phyloP scores from a whole-genome alignment of 805 yeast genomes.

The Cyberlindnera mississippiensis region DNA sequence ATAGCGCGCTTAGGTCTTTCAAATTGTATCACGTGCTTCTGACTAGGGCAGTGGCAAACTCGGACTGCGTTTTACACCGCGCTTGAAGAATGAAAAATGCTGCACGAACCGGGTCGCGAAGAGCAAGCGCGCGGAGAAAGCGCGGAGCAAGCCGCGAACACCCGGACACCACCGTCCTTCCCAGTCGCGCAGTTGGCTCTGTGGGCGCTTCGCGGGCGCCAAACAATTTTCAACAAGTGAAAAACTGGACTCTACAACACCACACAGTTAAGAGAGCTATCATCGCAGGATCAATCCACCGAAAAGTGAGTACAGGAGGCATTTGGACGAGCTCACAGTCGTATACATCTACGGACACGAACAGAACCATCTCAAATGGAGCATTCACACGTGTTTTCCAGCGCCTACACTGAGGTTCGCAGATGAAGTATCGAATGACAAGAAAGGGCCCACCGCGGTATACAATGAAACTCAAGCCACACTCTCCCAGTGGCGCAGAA shows the following conservation, averaged over 20 bases:
- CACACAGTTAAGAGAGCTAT: constrained; percentile 2
- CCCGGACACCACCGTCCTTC: constrained; percentile 14
- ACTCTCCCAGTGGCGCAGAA: too few species aligned
- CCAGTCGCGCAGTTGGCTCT: constrained; percentile 1
- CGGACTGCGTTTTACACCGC: too few species aligned
- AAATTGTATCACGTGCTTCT: constrained; percentile 1
- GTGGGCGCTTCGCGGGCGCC: constrained; percentile 11
- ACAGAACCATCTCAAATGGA: neutral
- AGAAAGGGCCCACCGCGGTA: too few species aligned
- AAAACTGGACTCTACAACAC: constrained; percentile 22
- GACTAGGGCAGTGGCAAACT: neutral
- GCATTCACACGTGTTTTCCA: neutral
- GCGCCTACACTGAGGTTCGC: neutral
- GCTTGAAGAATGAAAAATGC: neutral
- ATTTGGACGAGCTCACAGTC: constrained; percentile 1
- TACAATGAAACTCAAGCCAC: too few species aligned
- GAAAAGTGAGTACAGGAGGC: constrained; percentile 26
- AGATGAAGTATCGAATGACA: neutral
- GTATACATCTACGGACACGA: neutral
- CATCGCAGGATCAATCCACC: constrained; percentile 25
- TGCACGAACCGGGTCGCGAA: constrained; percentile 9
- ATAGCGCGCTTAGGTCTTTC: neutral
- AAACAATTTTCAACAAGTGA: constrained; percentile 29
- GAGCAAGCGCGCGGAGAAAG: neutral
- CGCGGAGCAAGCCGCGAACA: constrained; percentile 3